Conservation (phyloP, 441 rosid species). For the Bruguiera hainesii region DNA sequence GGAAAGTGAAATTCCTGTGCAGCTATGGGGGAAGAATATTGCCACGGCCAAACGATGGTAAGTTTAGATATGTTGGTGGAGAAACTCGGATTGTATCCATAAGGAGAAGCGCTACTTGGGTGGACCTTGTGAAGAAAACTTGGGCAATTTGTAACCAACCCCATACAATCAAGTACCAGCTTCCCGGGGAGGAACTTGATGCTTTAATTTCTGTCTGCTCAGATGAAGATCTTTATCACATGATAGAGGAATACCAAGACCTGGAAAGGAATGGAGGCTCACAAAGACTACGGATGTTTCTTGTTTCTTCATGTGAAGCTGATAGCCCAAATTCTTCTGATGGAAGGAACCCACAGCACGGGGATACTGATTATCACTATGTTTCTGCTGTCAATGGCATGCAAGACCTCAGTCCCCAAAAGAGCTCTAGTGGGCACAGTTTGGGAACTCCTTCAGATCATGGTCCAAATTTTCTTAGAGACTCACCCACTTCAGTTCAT, state of each 20-base stretch:
- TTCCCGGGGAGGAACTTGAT: conserved; percentile 93
- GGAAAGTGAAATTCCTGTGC: conserved; percentile 67
- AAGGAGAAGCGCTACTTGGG: conserved; percentile 51
- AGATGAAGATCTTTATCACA: conserved; percentile 78
- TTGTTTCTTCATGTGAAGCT: conserved; percentile 58
- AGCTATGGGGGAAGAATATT: conserved; percentile 82
- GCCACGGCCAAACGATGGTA: conserved; percentile 86
- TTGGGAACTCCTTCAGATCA: conserved; percentile 47
- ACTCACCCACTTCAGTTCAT: conserved; percentile 44
- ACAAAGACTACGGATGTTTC: conserved; percentile 69
- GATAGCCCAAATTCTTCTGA: conserved; percentile 58
- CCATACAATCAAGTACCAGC: conserved; percentile 73
- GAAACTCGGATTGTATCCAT: conserved; percentile 67
- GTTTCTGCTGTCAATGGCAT: conserved; percentile 77
- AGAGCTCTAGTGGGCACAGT: conserved; percentile 50
- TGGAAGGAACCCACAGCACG: conserved; percentile 39
- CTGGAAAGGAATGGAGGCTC: conserved; percentile 51
- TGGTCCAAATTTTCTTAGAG: conserved; percentile 41
- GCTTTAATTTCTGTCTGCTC: conserved; percentile 81
- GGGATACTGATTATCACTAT: conserved; percentile 61
- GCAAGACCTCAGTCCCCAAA: conserved; percentile 48
- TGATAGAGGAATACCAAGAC: conserved; percentile 76
- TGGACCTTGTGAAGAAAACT: conserved; percentile 56
- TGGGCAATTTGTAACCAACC: conserved; percentile 50
- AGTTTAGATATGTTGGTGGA: conserved; percentile 88